Percentiles rank a stretch among this genome's conserved stretches.
Evolutionary conservation across 2,329 filamentous ascomycete species (phyloP).

Genomic region (Grosmannia serpens): DNA sequence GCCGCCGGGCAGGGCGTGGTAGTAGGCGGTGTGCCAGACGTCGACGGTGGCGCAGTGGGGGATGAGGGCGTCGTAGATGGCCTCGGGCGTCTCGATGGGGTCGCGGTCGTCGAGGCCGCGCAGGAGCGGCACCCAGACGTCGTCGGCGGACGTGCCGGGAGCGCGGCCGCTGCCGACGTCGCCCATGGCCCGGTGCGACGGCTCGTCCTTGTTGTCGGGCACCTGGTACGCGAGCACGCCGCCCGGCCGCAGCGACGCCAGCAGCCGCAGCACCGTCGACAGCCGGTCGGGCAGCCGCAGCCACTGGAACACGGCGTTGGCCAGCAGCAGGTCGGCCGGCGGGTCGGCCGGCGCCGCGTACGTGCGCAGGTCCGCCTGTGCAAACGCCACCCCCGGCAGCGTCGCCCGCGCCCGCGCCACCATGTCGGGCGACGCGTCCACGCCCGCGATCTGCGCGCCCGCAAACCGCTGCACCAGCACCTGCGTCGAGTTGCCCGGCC

Average conservation of each 20-base stretch:
- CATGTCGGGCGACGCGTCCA: constrained; percentile 47
- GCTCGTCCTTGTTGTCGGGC: constrained; percentile 35
- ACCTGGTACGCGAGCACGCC: constrained; percentile 42
- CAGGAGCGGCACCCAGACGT: constrained; percentile 12
- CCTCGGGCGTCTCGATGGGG: constrained; percentile 32
- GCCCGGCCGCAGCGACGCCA: constrained; percentile 27
- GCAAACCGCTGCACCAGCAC: constrained; percentile 37
- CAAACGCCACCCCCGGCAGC: constrained; percentile 31
- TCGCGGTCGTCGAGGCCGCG: constrained; percentile 24
- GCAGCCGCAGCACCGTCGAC: constrained; percentile 28
- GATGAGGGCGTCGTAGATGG: constrained; percentile 37
- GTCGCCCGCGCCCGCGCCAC: constrained; percentile 31
- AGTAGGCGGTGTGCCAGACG: constrained; percentile 43
- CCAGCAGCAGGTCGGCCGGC: constrained; percentile 34
- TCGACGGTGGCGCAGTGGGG: constrained; percentile 31
- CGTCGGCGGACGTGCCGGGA: constrained; percentile 8
- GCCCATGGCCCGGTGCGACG: constrained; percentile 38
- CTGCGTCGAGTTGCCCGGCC: constrained; percentile 45
- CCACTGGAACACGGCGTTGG: constrained; percentile 51
- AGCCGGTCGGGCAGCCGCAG: constrained; percentile 31
- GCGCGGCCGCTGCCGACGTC: constrained; percentile 23
- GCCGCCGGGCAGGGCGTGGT: constrained; percentile 35
- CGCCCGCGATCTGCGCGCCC: constrained; percentile 31
- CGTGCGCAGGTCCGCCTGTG: constrained; percentile 28
- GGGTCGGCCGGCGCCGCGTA: constrained; percentile 21